Conservation (phyloP, 2,329 filamentous ascomycete species). For the Penicillium vulpinum region DNA sequence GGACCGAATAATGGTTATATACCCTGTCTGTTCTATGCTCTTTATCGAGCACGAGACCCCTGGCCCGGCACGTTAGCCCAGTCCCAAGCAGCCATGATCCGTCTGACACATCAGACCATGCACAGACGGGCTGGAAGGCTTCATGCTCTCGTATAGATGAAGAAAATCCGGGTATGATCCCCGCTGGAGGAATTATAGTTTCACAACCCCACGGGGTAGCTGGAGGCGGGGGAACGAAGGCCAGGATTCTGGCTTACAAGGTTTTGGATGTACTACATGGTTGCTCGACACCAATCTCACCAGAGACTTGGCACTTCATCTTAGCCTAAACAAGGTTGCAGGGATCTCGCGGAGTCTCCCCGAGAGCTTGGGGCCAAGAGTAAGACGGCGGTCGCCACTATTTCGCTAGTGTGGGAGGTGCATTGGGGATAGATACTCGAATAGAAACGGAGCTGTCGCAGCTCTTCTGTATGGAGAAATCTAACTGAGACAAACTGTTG, state of each 20-base stretch:
- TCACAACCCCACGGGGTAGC: slow-evolving; percentile 13
- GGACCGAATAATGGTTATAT: slow-evolving; percentile 11
- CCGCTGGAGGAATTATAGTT: slow-evolving; percentile 11
- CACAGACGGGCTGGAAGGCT: not conserved
- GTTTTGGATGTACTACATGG: not conserved
- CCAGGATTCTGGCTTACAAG: not conserved
- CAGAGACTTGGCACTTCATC: slow-evolving; percentile 5
- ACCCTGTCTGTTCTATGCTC: not conserved
- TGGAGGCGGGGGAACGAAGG: not conserved
- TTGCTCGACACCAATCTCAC: not conserved
- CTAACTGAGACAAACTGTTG: not conserved
- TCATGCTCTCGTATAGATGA: not conserved
- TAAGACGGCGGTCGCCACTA: not conserved
- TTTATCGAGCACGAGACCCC: not conserved
- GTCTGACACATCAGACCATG: not conserved
- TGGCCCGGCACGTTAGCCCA: not conserved
- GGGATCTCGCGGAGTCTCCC: slow-evolving; percentile 16
- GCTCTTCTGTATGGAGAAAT: not conserved
- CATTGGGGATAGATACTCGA: not conserved
- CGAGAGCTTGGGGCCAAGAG: slow-evolving; percentile 6
- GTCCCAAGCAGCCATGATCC: not conserved
- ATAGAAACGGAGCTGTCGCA: not conserved
- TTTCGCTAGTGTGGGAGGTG: not conserved
- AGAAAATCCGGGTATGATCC: slow-evolving; percentile 10
- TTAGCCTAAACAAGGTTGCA: slow-evolving; percentile 6